Evolutionary conservation across 1,284 basidiomycete genomes (phyloP).

Genomic region (Mycosarcoma maydis): DNA sequence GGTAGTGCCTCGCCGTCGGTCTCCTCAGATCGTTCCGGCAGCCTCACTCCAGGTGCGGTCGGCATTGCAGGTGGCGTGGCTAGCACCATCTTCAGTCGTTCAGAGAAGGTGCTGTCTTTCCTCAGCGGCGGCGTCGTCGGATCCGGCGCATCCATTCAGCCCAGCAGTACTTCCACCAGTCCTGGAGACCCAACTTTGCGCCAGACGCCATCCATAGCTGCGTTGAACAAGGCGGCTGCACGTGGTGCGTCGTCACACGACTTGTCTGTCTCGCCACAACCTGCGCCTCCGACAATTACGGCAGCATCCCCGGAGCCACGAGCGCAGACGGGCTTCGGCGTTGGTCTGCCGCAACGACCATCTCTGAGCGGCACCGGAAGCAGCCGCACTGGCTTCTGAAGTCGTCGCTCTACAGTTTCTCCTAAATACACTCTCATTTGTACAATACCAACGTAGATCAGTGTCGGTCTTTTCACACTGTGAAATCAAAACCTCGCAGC

Average conservation of each 20-base stretch:
- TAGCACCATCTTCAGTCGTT: constrained; percentile 35
- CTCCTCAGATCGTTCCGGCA: constrained; percentile 30
- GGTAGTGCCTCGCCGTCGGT: constrained; percentile 33
- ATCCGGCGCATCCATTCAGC: constrained; percentile 28
- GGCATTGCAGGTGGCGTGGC: constrained; percentile 24
- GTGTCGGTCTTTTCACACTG: too few relatives aligned
- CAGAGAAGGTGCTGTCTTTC: constrained; percentile 44
- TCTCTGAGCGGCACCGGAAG: constrained; percentile 29
- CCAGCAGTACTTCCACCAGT: constrained; percentile 9
- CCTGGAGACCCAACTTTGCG: constrained; percentile 11
- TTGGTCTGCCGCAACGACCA: constrained; percentile 29
- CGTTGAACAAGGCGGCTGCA: constrained; percentile 38
- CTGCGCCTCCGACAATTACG: not conserved
- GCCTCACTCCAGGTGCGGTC: constrained; percentile 26
- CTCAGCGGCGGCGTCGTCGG: constrained; percentile 36
- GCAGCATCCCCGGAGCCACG: constrained; percentile 6
- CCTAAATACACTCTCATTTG: not conserved
- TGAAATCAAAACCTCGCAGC: too few relatives aligned
- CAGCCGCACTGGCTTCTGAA: constrained; percentile 29
- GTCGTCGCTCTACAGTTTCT: not conserved
- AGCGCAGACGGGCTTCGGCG: constrained; percentile 19
- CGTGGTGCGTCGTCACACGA: constrained; percentile 31
- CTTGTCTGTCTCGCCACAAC: constrained; percentile 27
- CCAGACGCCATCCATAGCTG: constrained; percentile 39
- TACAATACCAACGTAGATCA: too few relatives aligned